Evolutionary conservation across 257 asterid genomes (phyloP), one percentile per base, ranked within the genome.

Genomic region (Przewalskia tangutica): DNA sequence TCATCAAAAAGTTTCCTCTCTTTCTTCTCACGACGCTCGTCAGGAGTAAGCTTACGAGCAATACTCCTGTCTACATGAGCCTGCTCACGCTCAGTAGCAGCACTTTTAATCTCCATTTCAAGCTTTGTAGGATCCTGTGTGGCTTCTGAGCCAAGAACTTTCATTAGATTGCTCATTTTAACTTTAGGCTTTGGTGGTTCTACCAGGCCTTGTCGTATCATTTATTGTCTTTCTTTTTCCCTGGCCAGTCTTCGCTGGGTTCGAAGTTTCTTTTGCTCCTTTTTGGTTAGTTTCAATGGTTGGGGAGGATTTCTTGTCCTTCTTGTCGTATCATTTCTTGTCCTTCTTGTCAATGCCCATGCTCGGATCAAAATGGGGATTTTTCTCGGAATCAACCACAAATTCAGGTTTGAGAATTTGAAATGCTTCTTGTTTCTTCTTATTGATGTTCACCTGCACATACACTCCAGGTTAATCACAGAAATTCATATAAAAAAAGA

Each of bases 11-110:
- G 97, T 83, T 94, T 94, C 77, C 95, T 89, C 89, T 91, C 98
- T 87, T 94, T 96, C 95, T 96, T 95, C 78, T 92, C 97, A 46
- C 97, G 97, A 40, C 98, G 97, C 89, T 94, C 99, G 0, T 92
- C 93, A 55, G 99, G 99, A 53, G 98, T 95, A 81, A 95, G 98
- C 89, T 94, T 95, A 60, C 99, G 98, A 40, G 99, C 98, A 55
- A 88, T 87, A 70, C 94, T 95, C 82, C 99, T 84, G 84, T 95
- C 99, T 0, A 91, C 87, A 83, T 95, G 99, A 66, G 99, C 99
- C 84, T 94, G 97, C 86, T 95, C 98, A n/a, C 99, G 97, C 87
- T 95, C 99, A 11, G 97, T 97, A 38, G 99, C 99, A 63, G 99
- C 99, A 34, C 94, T 95, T 89, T 95, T 87, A 46, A 94, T 89